Base-by-base conservation (phyloP, 305 asterid species). In the Fraxinus nigra region DNA sequence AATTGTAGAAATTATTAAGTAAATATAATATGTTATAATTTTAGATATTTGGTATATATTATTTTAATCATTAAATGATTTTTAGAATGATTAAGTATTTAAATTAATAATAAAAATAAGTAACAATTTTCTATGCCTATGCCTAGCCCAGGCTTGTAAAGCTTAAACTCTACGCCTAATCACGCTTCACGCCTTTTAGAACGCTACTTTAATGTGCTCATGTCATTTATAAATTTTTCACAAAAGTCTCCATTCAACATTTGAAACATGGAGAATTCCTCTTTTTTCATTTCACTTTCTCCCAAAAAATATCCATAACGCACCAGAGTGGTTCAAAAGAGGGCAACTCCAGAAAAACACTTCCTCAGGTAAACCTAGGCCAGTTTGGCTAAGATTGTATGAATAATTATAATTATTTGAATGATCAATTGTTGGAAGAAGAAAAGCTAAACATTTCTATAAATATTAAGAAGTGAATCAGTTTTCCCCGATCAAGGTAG, bases 161-260 rank as follows among this genome's bases (percentile, higher is more conserved):
- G 14, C 48, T 38, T 38, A 3, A 38, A 38, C 0, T 10, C 48
- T 8, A 9, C 3, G 3, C 0, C 48, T 9, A 9, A 2, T 2
- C 13, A 9, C 14, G 14, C 0, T 38, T 38, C 2, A 38, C 3
- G 48, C 48, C 3, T 38, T 38, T 9, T 38, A 38, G 48, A 38
- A 38, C 3, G 0, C 48, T 38, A 11, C 0, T 69, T 69, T 69
- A 79, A 56, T 18, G 37, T 70, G 72, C 72, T 43, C 35, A 24
- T 22, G 43, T 67, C 74, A 69, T 77, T 59, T 69, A 33, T 9
- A 20, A 70, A 81, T 59, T n/a, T 76, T 75, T 76, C 16, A 38
- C 16, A 83, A 28, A 18, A 20, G 24, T 40, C 72, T 8, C 30
- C n/a, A 80, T 40, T 5, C 54, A 56, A 81, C 10, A 40, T 70